Conservation (phyloP, 768 basidiomycete species). For the Thelephora ganbajun region DNA sequence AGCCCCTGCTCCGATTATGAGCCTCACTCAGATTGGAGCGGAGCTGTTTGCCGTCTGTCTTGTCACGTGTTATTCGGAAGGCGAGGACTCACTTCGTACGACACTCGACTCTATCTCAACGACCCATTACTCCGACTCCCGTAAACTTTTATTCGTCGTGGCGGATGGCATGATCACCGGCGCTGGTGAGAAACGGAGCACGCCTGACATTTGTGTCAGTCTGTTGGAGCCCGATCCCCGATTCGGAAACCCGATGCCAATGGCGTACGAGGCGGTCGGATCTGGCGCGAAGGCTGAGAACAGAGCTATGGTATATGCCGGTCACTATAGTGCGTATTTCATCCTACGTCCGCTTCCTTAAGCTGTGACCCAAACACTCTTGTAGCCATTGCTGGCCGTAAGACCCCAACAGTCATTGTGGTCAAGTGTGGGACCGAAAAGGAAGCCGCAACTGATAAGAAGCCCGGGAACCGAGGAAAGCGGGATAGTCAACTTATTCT, state of each 20-base stretch:
- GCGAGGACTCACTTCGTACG: slow-evolving; percentile 79
- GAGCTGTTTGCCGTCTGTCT: slow-evolving; percentile 93
- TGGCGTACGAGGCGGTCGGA: slow-evolving; percentile 88
- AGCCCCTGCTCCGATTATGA: slow-evolving; percentile 51
- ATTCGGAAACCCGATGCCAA: slow-evolving; percentile 91
- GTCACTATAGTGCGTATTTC: slow-evolving; percentile 81
- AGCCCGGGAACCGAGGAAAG: slow-evolving; percentile 96
- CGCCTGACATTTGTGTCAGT: slow-evolving; percentile 91
- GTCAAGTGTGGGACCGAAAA: slow-evolving; percentile 93
- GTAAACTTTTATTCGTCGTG: slow-evolving; percentile 88
- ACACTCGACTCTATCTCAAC: slow-evolving; percentile 89
- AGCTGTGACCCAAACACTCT: neutral
- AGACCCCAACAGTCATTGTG: slow-evolving; percentile 86
- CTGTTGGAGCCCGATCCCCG: slow-evolving; percentile 86
- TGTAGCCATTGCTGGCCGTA: slow-evolving; percentile 66
- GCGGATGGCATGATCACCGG: slow-evolving; percentile 99
- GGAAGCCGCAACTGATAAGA: slow-evolving; percentile 74
- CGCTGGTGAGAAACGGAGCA: slow-evolving; percentile 87
- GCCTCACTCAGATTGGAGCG: slow-evolving; percentile 80
- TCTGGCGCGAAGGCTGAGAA: slow-evolving; percentile 84
- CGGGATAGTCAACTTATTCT: slow-evolving; percentile 96
- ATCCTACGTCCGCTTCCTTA: neutral
- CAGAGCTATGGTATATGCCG: slow-evolving; percentile 95
- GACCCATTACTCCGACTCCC: slow-evolving; percentile 82
- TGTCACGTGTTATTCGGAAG: slow-evolving; percentile 97